phyloP scores from a whole-genome alignment of 2,329 filamentous ascomycete species.

The Colletotrichum theobromicola region DNA sequence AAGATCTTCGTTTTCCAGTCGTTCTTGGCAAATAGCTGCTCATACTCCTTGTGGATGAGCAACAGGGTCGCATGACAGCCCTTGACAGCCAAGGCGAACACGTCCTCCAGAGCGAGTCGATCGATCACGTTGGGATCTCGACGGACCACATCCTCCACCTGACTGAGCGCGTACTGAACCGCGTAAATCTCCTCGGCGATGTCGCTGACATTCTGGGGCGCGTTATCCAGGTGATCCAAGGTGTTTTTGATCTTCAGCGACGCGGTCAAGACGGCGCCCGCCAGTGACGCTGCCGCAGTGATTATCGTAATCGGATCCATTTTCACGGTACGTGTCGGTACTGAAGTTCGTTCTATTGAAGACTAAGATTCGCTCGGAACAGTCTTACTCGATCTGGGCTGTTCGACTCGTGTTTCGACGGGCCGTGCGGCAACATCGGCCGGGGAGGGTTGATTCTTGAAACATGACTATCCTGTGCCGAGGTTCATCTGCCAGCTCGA shows the following conservation, averaged over 20 bases:
- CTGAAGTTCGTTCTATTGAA: not conserved
- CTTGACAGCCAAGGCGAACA: slow-evolving; percentile 12
- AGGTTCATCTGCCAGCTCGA: not conserved
- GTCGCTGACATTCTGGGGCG: slow-evolving; percentile 8
- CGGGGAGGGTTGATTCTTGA: not conserved
- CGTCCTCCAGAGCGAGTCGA: slow-evolving; percentile 8
- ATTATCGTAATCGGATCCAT: slow-evolving; percentile 33
- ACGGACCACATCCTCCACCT: slow-evolving; percentile 12
- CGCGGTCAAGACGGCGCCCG: slow-evolving; percentile 7
- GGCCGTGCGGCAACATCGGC: not conserved
- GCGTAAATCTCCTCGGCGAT: slow-evolving; percentile 16
- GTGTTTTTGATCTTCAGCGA: slow-evolving; percentile 15
- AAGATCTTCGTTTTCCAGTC: slow-evolving; percentile 7
- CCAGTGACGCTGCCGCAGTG: slow-evolving; percentile 14
- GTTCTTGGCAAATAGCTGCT: not conserved
- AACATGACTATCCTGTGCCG: not conserved
- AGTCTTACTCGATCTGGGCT: not conserved
- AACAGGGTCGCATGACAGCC: slow-evolving; percentile 16
- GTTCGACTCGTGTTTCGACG: not conserved
- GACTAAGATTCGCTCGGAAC: not conserved
- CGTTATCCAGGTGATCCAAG: slow-evolving; percentile 3
- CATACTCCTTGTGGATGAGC: slow-evolving; percentile 11
- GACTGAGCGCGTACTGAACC: slow-evolving; percentile 8
- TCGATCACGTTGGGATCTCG: slow-evolving; percentile 7
- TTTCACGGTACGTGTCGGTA: not conserved